Evolutionary conservation across 1,284 basidiomycete species (phyloP), one percentile per base, ranked within the genome.

Genomic region (Erythrobasidium hasegawianum): DNA sequence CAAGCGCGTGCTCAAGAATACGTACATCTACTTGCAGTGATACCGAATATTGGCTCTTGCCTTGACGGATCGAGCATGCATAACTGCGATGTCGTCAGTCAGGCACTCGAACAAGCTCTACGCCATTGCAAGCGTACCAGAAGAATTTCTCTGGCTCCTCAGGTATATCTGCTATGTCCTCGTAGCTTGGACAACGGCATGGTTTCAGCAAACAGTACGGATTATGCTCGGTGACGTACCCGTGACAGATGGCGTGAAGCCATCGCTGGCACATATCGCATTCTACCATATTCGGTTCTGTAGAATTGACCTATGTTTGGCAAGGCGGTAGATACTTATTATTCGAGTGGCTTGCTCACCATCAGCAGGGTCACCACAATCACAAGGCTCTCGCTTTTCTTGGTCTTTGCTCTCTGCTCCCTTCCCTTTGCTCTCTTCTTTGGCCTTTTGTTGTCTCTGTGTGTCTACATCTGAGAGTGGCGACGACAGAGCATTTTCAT

Each of bases 201-300:
- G 22, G 45, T 41, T 41, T 39, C n/a, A 8, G 33, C n/a, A 52
- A 61, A 11, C 13, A 20, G 9, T 50, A 11, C 22, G 40, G 5
- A 45, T 26, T 14, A 5, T 2, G 3, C 9, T 18, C 16, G 13
- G 14, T 16, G 11, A 5, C 29, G 3, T 52, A 65, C 55, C 62
- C 62, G 24, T 57, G 55, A 47, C 62, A 65, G 26, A 41, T 40
- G 18, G 57, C 20, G 33, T 65, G 62, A 41, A 38, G 38, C 62
- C 62, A 65, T 49, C 38, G 29, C 43, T 53, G 26, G 38, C 62
- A 65, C 8, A 52, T n/a, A 45, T 57, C 55, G 56, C 62, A 65
- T 8, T 59, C 43, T 5, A 38, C 47, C 62, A 24, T 29, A 7
- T 16, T 24, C 4, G 9, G 4, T 9, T 29, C 26, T 53, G 50